phyloP scores from a whole-genome alignment of 345 rosid species.

The Turnera subulata region DNA sequence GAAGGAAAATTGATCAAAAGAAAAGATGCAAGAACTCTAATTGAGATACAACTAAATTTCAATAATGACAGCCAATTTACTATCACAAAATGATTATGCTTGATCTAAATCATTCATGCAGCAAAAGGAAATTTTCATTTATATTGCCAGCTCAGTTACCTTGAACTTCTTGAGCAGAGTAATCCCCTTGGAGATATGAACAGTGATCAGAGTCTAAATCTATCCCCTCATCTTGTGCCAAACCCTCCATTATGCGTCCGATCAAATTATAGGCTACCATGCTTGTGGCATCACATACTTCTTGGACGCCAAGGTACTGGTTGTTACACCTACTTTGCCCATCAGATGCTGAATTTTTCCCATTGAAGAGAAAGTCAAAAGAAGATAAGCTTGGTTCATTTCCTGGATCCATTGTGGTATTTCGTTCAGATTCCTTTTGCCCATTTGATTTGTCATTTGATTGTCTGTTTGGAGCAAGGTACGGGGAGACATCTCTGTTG shows the following conservation, averaged over 20 bases:
- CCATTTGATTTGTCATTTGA: no score
- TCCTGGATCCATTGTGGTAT: no score
- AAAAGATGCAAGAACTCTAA: no score
- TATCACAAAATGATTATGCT: neutral
- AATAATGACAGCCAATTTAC: neutral
- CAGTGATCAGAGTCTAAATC: conserved; percentile 29
- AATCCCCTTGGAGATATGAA: conserved; percentile 47
- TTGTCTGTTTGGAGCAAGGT: no score
- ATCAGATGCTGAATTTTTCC: conserved; percentile 16
- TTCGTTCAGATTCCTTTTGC: no score
- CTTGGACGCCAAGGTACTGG: conserved; percentile 68
- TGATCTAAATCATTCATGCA: neutral
- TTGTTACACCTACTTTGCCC: conserved; percentile 32
- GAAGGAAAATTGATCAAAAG: no score
- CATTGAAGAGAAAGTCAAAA: no score
- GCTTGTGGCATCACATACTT: conserved; percentile 63
- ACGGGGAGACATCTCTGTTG: conserved; percentile 26
- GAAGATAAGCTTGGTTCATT: no score
- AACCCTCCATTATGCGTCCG: conserved; percentile 44
- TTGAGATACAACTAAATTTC: no score
- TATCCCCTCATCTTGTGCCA: conserved; percentile 31
- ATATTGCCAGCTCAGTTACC: conserved; percentile 25
- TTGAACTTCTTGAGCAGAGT: conserved; percentile 35
- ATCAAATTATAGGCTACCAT: conserved; percentile 63
- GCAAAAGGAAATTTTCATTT: neutral